Base-by-base conservation (phyloP, 225 moss, liverwort and hornwort genomes). In the Thuidium tamariscinum region DNA sequence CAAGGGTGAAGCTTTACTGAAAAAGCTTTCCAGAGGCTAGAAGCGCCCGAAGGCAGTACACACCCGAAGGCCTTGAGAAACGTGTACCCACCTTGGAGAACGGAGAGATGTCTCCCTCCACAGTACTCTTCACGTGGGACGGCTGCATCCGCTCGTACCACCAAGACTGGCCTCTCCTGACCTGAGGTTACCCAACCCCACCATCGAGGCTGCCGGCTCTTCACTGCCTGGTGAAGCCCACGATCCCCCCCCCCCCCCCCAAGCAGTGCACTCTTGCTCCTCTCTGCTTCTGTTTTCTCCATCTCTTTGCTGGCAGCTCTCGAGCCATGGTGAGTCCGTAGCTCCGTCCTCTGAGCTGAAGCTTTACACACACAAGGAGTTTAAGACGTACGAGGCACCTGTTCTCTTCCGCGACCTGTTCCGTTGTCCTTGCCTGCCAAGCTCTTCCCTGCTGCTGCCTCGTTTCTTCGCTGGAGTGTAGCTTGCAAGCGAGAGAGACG, bases 201-300 rank as follows among this genome's bases (percentile, higher is more conserved):
- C n/a, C 65, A 3, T n/a, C n/a, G n/a, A 20, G 20, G 16, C 65
- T 36, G 8, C 9, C n/a, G n/a, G 65, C 65, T n/a, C 34, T 64
- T 10, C 16, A 2, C 1, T 9, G 4, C 1, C 0, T 5, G 10
- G n/a, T 19, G 65, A n/a, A 5, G 1, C 11, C n/a, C 64, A 18
- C 19, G n/a, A n/a, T n/a, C n/a, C n/a, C n/a, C n/a, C n/a, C n/a
- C n/a, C n/a, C 18, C 10, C 34, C 10, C 5, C 3, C 0, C 10
- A 3, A 19, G 65, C 10, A 18, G 1, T 34, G 13, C 19, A 16
- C 65, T 64, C 64, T 64, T 18, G 34, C 34, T 5, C 11, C 34
- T 0, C 10, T 5, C 10, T 5, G 19, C n/a, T 3, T 10, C 10
- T 65, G 16, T 20, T 11, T 36, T n/a, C 17, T n/a, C 20, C n/a